Evolutionary conservation across 495 filamentous ascomycete genomes (phyloP).

Genomic region (Lophium mytilinum): DNA sequence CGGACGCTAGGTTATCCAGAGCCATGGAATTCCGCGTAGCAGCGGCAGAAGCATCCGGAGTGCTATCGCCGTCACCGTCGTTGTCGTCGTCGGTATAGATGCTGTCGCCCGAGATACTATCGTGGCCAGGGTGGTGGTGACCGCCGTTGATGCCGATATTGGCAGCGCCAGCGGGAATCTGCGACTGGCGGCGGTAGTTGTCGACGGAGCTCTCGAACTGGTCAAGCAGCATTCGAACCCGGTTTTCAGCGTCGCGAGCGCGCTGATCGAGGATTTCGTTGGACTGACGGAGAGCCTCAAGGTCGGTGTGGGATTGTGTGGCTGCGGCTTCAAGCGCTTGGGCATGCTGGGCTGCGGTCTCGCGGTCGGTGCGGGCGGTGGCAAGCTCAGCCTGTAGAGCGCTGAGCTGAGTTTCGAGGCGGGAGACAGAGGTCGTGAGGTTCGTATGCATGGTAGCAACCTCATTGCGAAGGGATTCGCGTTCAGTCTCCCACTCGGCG

Average conservation of each 20-base stretch:
- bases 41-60: constrained; percentile 12
- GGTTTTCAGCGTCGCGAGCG: constrained; percentile 82
- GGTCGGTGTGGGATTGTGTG: constrained; percentile 47
- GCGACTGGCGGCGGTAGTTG: constrained; percentile 80
- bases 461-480: constrained; percentile 54
- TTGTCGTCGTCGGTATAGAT: constrained; percentile 22
- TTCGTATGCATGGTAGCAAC: constrained; percentile 59
- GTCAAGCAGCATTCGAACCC: constrained; percentile 84
- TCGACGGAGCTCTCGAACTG: constrained; percentile 90
- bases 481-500: constrained; percentile 71
- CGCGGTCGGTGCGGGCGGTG: constrained; percentile 56
- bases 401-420: constrained; percentile 61
- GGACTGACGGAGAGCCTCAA: constrained; percentile 75
- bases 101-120: constrained; percentile 25
- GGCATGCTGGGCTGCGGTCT: constrained; percentile 50
- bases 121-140: constrained; percentile 13
- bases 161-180: constrained; percentile 33
- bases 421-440: constrained; percentile 47
- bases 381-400: constrained; percentile 60
- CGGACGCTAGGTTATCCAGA: constrained; percentile 80
- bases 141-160: constrained; percentile 32
- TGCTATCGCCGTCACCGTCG: constrained; percentile 14
- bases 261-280: constrained; percentile 71
- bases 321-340: constrained; percentile 33
- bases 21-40: constrained; percentile 73